Evolutionary conservation across 768 basidiomycete genomes (phyloP).

Genomic region (Rhodotorula toruloides): DNA sequence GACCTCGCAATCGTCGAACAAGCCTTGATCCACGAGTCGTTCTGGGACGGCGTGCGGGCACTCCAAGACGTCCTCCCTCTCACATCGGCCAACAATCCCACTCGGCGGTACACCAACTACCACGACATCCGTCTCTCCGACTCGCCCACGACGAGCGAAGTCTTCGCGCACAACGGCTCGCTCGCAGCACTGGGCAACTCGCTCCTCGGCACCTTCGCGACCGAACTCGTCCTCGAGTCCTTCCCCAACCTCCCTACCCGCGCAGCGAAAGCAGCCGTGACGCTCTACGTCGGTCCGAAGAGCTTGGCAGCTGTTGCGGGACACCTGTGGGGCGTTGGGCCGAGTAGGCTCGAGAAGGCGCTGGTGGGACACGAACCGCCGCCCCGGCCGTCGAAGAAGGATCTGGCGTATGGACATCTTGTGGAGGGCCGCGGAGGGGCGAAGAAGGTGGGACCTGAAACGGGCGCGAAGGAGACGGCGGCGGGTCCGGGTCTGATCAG

Average conservation of each 20-base stretch:
- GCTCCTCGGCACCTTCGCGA: conserved; percentile 80
- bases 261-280: conserved; percentile 83
- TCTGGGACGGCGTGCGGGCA: conserved; percentile 18
- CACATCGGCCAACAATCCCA: conserved; percentile 57
- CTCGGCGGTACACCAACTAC: conserved; percentile 53
- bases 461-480: conserved; percentile 45
- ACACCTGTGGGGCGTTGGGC: conserved; percentile 52
- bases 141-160: conserved; percentile 50
- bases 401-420: conserved; percentile 36
- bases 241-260: conserved; percentile 90
- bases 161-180: conserved; percentile 65
- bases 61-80: conserved; percentile 48
- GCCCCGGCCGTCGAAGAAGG: conserved; percentile 26
- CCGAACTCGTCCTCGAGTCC: conserved; percentile 67
- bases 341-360: conserved; percentile 24
- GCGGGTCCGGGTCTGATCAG: conserved; percentile 70
- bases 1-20: conserved; percentile 35
- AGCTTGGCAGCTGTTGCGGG: conserved; percentile 78
- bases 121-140: conserved; percentile 27
- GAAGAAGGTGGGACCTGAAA: conserved; percentile 29
- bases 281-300: conserved; percentile 80
- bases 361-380: conserved; percentile 29
- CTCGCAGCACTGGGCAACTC: conserved; percentile 75
- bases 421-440: conserved; percentile 37
- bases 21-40: conserved; percentile 30